Evolutionary conservation across 2,329 filamentous ascomycete genomes (phyloP).

Genomic region (Fusarium coffeatum): DNA sequence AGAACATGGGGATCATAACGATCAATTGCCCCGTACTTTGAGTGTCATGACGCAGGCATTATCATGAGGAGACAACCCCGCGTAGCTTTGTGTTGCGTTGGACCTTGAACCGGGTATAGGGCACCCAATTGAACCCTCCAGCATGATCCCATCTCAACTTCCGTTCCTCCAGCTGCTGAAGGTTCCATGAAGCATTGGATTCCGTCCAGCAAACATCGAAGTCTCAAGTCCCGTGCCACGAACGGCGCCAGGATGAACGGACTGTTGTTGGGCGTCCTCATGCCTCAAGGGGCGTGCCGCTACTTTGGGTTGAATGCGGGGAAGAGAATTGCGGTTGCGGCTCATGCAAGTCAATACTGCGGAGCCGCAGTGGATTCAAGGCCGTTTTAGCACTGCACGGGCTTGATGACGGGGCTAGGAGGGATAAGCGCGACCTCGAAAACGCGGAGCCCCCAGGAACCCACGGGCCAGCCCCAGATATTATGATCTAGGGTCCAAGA

Average conservation of each 20-base stretch:
- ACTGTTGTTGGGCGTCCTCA: constrained; percentile 30
- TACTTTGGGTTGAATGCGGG: constrained; percentile 45
- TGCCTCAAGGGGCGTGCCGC: constrained; percentile 28
- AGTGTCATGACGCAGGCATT: constrained; percentile 10
- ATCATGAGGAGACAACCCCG: constrained; percentile 27
- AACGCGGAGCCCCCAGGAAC: constrained; percentile 43
- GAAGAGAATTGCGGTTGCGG: constrained; percentile 47
- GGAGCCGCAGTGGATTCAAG: constrained; percentile 46
- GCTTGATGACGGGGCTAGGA: constrained; percentile 30
- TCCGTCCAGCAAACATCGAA: constrained; percentile 33
- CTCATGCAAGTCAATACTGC: constrained; percentile 49
- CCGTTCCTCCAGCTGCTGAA: constrained; percentile 28
- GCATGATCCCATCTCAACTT: constrained; percentile 12
- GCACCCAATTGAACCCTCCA: constrained; percentile 3
- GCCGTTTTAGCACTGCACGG: constrained; percentile 32
- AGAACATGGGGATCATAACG: constrained; percentile 14
- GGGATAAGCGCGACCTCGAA: constrained; percentile 40
- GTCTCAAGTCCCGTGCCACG: constrained; percentile 43
- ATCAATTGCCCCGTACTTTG: constrained; percentile 23
- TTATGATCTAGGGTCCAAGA: constrained; percentile 23
- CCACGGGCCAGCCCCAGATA: constrained; percentile 40
- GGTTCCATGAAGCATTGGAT: constrained; percentile 19
- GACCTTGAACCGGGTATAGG: constrained; percentile 12
- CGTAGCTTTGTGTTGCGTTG: constrained; percentile 8
- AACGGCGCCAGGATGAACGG: constrained; percentile 40